Evolutionary conservation across 805 yeast genomes (phyloP).

Genomic region (Lipomyces yamanashiensis): DNA sequence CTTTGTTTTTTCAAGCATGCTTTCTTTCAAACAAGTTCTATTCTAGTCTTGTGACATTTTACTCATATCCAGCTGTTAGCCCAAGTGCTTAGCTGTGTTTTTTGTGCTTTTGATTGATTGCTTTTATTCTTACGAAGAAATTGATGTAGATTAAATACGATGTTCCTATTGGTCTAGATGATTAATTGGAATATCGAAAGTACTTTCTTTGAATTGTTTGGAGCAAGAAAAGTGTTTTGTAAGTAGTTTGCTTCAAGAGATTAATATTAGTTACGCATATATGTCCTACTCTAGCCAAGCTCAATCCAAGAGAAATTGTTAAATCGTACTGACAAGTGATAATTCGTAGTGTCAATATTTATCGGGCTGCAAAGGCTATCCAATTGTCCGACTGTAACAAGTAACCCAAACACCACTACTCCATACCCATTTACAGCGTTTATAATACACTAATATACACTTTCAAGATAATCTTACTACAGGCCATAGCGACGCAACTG

Average conservation of each 20-base stretch:
- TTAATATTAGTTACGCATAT: neutral
- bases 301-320: too few relatives aligned
- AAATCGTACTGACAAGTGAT: too few relatives aligned
- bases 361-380: too few relatives aligned
- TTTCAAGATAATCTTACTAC: too few relatives aligned
- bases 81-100: neutral
- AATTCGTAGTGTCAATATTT: too few relatives aligned
- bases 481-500: neutral
- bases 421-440: too few relatives aligned
- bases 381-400: too few relatives aligned
- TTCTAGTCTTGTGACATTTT: neutral
- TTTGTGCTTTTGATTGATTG: neutral
- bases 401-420: too few relatives aligned
- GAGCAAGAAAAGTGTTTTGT: neutral
- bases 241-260: neutral
- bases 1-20: neutral
- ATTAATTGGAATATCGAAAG: neutral
- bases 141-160: constrained; percentile 4
- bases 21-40: neutral
- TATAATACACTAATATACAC: too few relatives aligned
- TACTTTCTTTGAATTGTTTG: neutral
- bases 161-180: neutral
- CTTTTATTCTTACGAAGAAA: neutral
- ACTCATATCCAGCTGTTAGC: neutral
- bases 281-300: neutral